Conservation (phyloP, 176 grass and related monocot species). For the Areca catechu region DNA sequence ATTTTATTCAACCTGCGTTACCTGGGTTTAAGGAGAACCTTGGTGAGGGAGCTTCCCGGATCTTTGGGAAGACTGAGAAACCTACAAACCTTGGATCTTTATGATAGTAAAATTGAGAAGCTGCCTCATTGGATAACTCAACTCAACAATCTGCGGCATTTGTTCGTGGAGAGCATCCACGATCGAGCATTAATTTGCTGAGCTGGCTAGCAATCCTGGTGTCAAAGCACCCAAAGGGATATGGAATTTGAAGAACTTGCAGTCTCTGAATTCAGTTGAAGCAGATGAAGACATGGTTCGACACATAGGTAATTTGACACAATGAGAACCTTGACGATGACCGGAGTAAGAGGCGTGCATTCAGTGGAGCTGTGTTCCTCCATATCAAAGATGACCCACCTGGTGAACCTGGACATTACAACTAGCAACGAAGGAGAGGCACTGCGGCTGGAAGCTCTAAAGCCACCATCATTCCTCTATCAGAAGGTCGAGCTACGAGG, state of each 20-base stretch:
- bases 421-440: neutral
- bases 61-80: slow-evolving; percentile 4
- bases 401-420: too few relatives aligned
- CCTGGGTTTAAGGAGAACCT: slow-evolving; percentile 8
- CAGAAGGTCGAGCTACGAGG: too few relatives aligned
- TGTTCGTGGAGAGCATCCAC: neutral
- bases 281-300: slow-evolving; percentile 1
- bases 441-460: neutral
- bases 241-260: slow-evolving; percentile 5
- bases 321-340: neutral
- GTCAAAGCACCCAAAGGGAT: slow-evolving; percentile 1
- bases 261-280: slow-evolving; percentile 9
- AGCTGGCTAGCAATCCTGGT: neutral
- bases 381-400: too few relatives aligned
- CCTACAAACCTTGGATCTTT: slow-evolving; percentile 7
- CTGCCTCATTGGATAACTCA: neutral
- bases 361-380: too few relatives aligned
- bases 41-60: neutral
- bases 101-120: neutral
- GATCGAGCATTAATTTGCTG: neutral
- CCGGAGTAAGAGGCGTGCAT: neutral
- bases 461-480: too few relatives aligned
- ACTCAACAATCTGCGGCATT: slow-evolving; percentile 8
- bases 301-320: neutral
- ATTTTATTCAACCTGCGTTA: slow-evolving; percentile 5